Base-by-base conservation (phyloP, 371 early-diverging fungal genomes). In the Mucor irregularis region DNA sequence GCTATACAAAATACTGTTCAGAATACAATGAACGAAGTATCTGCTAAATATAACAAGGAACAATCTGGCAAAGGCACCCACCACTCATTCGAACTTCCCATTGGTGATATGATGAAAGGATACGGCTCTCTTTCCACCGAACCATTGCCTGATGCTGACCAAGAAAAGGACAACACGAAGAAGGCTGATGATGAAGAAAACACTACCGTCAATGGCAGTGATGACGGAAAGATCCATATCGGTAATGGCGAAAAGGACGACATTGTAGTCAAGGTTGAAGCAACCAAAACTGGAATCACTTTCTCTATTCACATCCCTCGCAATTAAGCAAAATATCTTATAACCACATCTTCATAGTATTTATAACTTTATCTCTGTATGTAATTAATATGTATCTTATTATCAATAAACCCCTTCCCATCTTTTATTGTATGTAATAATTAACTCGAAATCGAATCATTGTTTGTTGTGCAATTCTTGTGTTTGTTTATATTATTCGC, bases 201-300 rank as follows among this genome's bases (percentile, higher is more conserved):
- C 28, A 56, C 62, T 37, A 42, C 47, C 2, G 35, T 52, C 10
- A 42, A 37, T 11, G 53, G 37, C 14, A 37, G 35, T 19, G 30
- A 33, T 11, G 40, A 48, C 5, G 47, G 31, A 9, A 50, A 51
- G 5, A 45, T 54, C 13, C 45, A 49, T 16, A 49, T 58, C 17
- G 44, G 56, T 17, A 40, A 39, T 28, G 60, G 65, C 7, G 61
- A 45, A 14, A 64, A 61, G 45, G 64, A 63, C 26, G 67, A 67
- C 38, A 58, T 67, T 10, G 55, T 67, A 14, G 62, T 67, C n/a
- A 67, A 62, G 13, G 67, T 67, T 4, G 67, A 67, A 37, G 67
- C 67, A 14, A 67, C 62, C 10, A 67, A 58, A 21, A 59, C 42
- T 6, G 67, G 67, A 11, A 63, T 67, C n/a, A 62, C 63, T 0